Evolutionary conservation across 2,329 filamentous ascomycete species (phyloP).

Genomic region (Arthrobotrys sphaeroides): DNA sequence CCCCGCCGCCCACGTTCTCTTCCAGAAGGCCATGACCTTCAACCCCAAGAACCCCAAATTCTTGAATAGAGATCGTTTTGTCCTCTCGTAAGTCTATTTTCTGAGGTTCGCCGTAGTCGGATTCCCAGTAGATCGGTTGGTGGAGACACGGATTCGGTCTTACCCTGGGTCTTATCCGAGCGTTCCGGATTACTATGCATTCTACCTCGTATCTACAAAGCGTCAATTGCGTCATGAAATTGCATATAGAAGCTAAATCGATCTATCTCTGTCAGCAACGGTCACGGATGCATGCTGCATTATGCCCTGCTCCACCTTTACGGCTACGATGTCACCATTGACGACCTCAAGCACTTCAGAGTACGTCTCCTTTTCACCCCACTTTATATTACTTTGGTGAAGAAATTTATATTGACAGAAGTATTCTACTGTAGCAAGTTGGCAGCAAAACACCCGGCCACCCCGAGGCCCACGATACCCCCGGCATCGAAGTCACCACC

Average conservation of each 20-base stretch:
- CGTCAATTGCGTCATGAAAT: not conserved
- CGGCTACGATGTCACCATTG: slow-evolving; percentile 84
- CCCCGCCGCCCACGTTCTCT: slow-evolving; percentile 93
- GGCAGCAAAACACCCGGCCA: slow-evolving; percentile 92
- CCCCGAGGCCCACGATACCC: slow-evolving; percentile 95
- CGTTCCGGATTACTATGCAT: slow-evolving; percentile 18
- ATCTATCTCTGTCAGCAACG: slow-evolving; percentile 72
- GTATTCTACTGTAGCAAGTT: slow-evolving; percentile 67
- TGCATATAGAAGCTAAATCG: no score
- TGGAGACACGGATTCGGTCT: no score
- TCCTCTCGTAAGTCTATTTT: slow-evolving; percentile 85
- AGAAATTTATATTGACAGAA: slow-evolving; percentile 47
- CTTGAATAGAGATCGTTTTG: slow-evolving; percentile 97
- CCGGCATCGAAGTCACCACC: slow-evolving; percentile 96
- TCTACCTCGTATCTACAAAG: not conserved
- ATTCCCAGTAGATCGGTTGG: no score
- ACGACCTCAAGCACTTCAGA: slow-evolving; percentile 96
- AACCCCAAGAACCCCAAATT: slow-evolving; percentile 99
- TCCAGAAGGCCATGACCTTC: slow-evolving; percentile 99
- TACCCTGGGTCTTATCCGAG: not conserved
- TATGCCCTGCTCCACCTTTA: slow-evolving; percentile 98
- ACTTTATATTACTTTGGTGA: not conserved
- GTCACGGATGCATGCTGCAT: slow-evolving; percentile 99
- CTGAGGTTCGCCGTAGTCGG: no score
- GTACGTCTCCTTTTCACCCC: slow-evolving; percentile 68